Evolutionary conservation across 305 asterid species (phyloP).

Genomic region (Plantago coronopus): DNA sequence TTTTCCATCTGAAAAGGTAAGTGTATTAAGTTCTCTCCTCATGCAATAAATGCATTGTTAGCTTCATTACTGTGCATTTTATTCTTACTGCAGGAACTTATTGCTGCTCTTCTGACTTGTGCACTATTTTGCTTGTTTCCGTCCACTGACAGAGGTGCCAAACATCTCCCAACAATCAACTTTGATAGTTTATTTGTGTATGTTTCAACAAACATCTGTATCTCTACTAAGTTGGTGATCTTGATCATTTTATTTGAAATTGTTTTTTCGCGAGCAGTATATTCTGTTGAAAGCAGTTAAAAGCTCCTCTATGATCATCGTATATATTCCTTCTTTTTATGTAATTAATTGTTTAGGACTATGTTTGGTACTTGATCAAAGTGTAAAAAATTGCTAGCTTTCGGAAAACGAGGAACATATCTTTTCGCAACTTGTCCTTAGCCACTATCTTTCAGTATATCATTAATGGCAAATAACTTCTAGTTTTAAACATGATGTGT

Average conservation of each 20-base stretch:
- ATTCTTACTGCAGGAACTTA: constrained; percentile 61
- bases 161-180: constrained; percentile 70
- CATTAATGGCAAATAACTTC: no score
- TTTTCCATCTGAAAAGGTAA: not conserved
- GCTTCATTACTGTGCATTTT: constrained; percentile 10
- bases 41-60: constrained; percentile 15
- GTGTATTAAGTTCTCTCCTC: constrained; percentile 9
- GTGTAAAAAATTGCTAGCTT: no score
- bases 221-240: constrained; percentile 5
- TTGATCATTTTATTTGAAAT: constrained; percentile 5
- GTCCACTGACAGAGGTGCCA: constrained; percentile 52
- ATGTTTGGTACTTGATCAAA: not conserved
- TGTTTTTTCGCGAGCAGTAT: not conserved
- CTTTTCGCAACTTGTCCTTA: no score
- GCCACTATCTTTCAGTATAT: no score
- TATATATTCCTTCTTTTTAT: no score
- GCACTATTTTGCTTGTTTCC: constrained; percentile 86
- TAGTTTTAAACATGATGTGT: no score
- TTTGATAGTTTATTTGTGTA: constrained; percentile 73
- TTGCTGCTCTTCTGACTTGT: constrained; percentile 79
- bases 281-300: no score
- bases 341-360: not conserved
- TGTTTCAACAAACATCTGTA: constrained; percentile 29
- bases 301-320: no score
- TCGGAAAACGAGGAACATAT: no score